Base-by-base conservation (phyloP, 2,329 filamentous ascomycete genomes). In the Colletotrichum sp. region DNA sequence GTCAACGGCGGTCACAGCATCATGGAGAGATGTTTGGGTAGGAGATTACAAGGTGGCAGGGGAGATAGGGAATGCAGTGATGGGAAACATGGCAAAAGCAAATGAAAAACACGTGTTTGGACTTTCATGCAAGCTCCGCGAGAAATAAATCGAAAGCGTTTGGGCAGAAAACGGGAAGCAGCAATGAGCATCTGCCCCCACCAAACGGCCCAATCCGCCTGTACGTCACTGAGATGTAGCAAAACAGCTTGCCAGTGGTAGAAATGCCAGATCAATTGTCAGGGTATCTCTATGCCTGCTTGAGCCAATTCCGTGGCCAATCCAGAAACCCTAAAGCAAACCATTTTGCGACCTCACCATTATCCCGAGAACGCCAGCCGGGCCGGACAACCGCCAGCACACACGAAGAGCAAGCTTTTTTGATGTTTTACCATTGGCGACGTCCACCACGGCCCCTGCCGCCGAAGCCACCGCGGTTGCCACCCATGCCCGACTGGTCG, bases 401-500 rank as follows among this genome's bases (percentile, higher is more conserved):
- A 52, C 15, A 67, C 6, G 62, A 38, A 61, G 28, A 48, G 43
- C 61, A 21, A 38, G 21, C 61, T 26, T 43, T 43, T 34, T 48
- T 32, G 18, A 52, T 52, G 43, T 52, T 34, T 68, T 32, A 76
- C 74, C 74, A 76, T 10, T 76, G 74, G 66, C 74, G 74, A 21
- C 83, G 80, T 5, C 83, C 81, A 12, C 83, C 79, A 9, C 82
- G 79, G 15, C 85, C 83, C 26, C 81, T 79, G 32, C 75, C 74
- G 3, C 73, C 71, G 26, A 78, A 78, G 5, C 84, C 82, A 5
- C 82, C 80, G 8, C 83, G 81, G 21, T 82, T 80, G 4, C 83
- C 86, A 5, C 84, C 83, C 87, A 89, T 89, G 66, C 80, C 83
- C 77, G 88, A 87, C 77, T 88, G 87, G 28, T 89, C 88, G 77